These are phyloP conservation scores for Ogataea nakhonphanomensis DNA, from an alignment of 805 yeast genomes.

Conservation along the genomic window DNA sequence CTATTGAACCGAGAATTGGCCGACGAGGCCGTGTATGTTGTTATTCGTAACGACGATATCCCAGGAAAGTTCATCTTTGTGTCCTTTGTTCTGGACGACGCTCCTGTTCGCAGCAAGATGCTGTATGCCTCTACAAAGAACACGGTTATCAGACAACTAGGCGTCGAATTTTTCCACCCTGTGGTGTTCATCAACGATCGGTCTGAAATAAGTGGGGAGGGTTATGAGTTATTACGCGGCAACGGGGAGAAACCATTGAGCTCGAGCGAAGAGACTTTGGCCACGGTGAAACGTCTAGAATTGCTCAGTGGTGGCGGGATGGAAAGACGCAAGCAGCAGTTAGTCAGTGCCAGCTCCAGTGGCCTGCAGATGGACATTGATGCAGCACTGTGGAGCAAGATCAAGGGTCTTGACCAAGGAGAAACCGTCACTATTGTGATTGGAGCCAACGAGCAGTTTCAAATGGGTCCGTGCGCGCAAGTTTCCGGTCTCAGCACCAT, in stretches of 20 bases:
- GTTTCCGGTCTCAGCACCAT: constrained; percentile 24
- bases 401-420: constrained; percentile 3
- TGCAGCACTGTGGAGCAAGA: constrained; percentile 2
- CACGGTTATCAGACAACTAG: constrained; percentile 70
- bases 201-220: constrained; percentile 49
- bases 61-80: constrained; percentile 51
- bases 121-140: constrained; percentile 88
- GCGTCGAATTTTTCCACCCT: constrained; percentile 49
- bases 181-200: constrained; percentile 53
- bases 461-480: constrained; percentile 12
- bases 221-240: constrained; percentile 41
- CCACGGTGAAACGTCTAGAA: constrained; percentile 44
- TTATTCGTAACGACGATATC: constrained; percentile 37
- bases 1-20: constrained; percentile 31
- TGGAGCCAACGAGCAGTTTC: constrained; percentile 11
- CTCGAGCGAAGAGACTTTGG: constrained; percentile 52
- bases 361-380: constrained; percentile 14
- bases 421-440: constrained; percentile 15
- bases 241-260: constrained; percentile 50
- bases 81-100: constrained; percentile 81
- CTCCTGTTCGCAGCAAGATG: constrained; percentile 85
- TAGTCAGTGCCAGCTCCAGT: constrained; percentile 21
- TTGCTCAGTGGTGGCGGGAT: constrained; percentile 34
- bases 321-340: constrained; percentile 19
- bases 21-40: constrained; percentile 48